Conservation (phyloP, 2,329 filamentous ascomycete species). For the Dryadomyces quercus-mongolicae region DNA sequence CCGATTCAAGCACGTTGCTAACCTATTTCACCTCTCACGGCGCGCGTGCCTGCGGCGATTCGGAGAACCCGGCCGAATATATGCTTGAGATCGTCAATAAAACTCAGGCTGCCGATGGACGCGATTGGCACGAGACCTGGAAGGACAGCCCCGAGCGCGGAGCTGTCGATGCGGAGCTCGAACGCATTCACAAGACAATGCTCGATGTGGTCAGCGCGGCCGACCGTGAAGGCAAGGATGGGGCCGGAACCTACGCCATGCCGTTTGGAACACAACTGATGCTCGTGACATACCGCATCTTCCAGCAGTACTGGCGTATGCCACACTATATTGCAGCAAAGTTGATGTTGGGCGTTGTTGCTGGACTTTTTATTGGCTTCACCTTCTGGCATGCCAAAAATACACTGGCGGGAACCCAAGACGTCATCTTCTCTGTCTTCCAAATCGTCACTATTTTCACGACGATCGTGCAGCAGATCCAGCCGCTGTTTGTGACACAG, state of each 20-base stretch:
- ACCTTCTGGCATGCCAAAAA: constrained; percentile 62
- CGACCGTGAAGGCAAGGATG: constrained; percentile 7
- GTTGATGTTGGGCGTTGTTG: constrained; percentile 49
- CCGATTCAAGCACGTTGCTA: constrained; percentile 55
- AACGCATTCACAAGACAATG: constrained; percentile 33
- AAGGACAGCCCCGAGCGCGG: constrained; percentile 42
- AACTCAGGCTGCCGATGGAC: constrained; percentile 47
- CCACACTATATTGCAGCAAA: constrained; percentile 86
- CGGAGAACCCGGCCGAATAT: constrained; percentile 74
- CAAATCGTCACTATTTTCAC: constrained; percentile 73
- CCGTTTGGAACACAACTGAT: constrained; percentile 56
- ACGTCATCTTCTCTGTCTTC: constrained; percentile 78
- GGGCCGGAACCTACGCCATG: constrained; percentile 68
- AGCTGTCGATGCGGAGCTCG: constrained; percentile 43
- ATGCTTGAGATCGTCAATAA: constrained; percentile 57
- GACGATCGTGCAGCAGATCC: constrained; percentile 64
- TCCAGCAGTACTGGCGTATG: constrained; percentile 85
- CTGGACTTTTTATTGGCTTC: constrained; percentile 69
- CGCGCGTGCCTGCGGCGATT: constrained; percentile 48
- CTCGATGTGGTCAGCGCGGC: not conserved
- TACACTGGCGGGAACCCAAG: constrained; percentile 65
- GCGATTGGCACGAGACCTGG: constrained; percentile 55
- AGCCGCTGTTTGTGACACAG: constrained; percentile 76
- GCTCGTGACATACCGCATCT: constrained; percentile 60
- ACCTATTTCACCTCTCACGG: constrained; percentile 68